A percentile compares a stretch with the other conserved stretches of the same genome.
Evolutionary conservation across 2,329 filamentous ascomycete species (phyloP).

Genomic region (Xylaria sp.): DNA sequence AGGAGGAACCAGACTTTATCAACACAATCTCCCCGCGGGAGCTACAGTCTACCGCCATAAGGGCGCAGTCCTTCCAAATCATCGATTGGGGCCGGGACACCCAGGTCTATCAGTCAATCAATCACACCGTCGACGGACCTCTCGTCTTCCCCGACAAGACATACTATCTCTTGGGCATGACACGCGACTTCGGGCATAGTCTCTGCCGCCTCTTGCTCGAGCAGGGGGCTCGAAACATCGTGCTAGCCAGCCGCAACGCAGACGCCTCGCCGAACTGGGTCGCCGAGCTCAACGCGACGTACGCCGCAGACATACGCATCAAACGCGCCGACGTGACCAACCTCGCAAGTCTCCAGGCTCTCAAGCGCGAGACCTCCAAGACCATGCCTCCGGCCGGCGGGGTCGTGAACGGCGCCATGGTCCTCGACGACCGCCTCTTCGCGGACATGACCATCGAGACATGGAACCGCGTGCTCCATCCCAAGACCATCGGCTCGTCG

Average conservation of each 20-base stretch:
- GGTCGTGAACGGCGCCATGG: conserved; percentile 53
- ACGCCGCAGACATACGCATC: conserved; percentile 35
- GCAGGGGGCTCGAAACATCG: conserved; percentile 47
- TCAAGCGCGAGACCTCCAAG: conserved; percentile 34
- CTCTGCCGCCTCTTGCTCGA: conserved; percentile 47
- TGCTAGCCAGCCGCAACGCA: conserved; percentile 49
- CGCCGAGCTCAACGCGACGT: conserved; percentile 34
- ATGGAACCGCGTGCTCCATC: conserved; percentile 46
- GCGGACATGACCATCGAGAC: conserved; percentile 47
- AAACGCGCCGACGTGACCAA: conserved; percentile 38
- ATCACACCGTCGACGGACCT: conserved; percentile 32
- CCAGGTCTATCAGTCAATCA: conserved; percentile 32
- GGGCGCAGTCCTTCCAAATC: conserved; percentile 38
- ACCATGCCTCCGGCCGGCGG: conserved; percentile 45
- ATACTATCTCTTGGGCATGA: conserved; percentile 49
- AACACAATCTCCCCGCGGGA: conserved; percentile 33
- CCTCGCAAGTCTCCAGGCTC: conserved; percentile 36
- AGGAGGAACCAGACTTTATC: conserved; percentile 4
- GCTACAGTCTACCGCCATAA: conserved; percentile 29
- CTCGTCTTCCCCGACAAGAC: conserved; percentile 44
- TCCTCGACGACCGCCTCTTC: conserved; percentile 51
- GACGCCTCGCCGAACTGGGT: conserved; percentile 41
- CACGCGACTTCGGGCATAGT: conserved; percentile 52
- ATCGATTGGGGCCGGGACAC: conserved; percentile 49
- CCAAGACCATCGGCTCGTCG: conserved; percentile 48